Evolutionary conservation across 352 stramenopile genomes (phyloP), one percentile per base, ranked within the genome.

Genomic region (Phytophthora hybrid): DNA sequence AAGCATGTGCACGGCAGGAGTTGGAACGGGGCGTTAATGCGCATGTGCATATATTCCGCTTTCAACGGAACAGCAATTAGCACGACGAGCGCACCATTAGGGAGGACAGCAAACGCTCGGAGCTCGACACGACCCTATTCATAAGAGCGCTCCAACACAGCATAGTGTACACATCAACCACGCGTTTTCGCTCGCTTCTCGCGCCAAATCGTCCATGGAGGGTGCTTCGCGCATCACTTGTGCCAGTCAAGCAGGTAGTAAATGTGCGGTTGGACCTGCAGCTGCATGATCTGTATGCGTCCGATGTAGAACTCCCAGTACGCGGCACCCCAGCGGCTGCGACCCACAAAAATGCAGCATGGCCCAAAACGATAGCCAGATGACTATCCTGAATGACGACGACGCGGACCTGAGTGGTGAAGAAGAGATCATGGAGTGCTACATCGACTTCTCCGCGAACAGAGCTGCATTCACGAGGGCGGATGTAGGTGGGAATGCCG

Each of bases 21-120:
- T 61, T 96, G 90, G 66, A 95, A 94, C 51, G 90, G 81, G 62
- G 87, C 90, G 73, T 95, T 96, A 62, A 94, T 93, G 76, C 89
- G 88, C 90, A 96, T 94, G 78, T 96, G 90, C 55, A 94, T 88
- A 70, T 96, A 96, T 16, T 88, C 90, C 74, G 95, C 90, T 32
- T 96, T 96, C 19, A 95, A 65, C 26, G 88, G 94, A n/a, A 86
- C 26, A 88, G 77, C 85, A 93, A 90, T 21, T 87, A 78, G 3
- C 90, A 83, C 19, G 85, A 93, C 51, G 90, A 85, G 44, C 85
- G 93, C 21, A 95, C 86, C 56, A 94, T 88, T n/a, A 96, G 64
- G 51, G 95, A 96, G 18, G 83, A 85, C 57, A 96, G 63, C 58
- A 95, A 63, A 21, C 85, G 80, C 51, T 96, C 90, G 5, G 87